Base-by-base conservation (phyloP, 1,284 basidiomycete species). In the Inonotus obliquus region DNA sequence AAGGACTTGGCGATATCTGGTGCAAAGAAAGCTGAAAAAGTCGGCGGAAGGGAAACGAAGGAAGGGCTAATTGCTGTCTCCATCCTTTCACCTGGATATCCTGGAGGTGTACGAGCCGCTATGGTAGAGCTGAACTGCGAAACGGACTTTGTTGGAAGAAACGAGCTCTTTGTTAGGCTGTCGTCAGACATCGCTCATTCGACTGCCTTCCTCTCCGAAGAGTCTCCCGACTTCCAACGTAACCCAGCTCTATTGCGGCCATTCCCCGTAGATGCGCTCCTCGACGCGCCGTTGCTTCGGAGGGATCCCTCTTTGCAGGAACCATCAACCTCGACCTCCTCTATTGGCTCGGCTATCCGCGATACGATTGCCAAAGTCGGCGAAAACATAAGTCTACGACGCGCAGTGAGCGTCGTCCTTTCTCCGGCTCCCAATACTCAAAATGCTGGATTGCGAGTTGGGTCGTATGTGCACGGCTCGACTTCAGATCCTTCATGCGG, bases 71-170 rank as follows among this genome's bases (percentile, higher is more conserved):
- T 98, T 38, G 88, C 86, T 52, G 78, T 92, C 19, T 86, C 85
- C 35, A 76, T 96, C 9, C 81, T 96, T 55, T 82, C 86, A 4
- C 76, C 81, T 27, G 87, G 87, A 41, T 65, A 66, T 19, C 73
- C 71, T 45, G 76, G 79, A 4, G 82, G 83, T 27, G 79, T 92
- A 47, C 83, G 91, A 27, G 94, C 91, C 5, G 86, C 89, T 13
- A 91, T 98, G 80, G 80, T 98, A 62, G 96, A 98, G 74, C 80
- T 98, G 64, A 95, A 94, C 70, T 98, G 96, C 79, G 96, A 98
- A 78, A 98, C 96, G 47, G 96, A 98, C 76, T 98, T 98, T 73
- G 96, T 98, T 13, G 93, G 88, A 17, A 79, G 92, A 66, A 96
- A 94, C 71, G 85, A 90, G 62, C 80, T 96, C 9, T 98, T 98